Base-by-base conservation (phyloP, 345 rosid species). In the Tarenaya hassleriana region DNA sequence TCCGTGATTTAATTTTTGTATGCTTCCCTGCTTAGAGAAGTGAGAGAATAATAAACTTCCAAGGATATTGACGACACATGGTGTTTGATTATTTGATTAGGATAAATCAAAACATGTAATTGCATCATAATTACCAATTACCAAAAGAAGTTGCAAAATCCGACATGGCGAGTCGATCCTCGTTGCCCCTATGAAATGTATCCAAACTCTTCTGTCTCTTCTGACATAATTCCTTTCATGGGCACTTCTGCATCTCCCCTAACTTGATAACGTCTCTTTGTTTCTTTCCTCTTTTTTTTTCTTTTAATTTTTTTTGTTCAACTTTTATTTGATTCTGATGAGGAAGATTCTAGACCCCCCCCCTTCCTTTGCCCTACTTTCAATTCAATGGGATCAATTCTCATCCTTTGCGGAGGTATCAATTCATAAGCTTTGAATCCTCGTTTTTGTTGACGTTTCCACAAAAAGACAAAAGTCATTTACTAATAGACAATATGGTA, bases 1-100 rank as follows among this genome's bases (percentile, higher is more conserved):
- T 62, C 57, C 46, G 32, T 42, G 11, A 24, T 39, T 50, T 35
- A 5, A 31, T 40, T 58, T 31, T 46, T 41, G 34, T 27, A 49
- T 63, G 29, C 46, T 56, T 7, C 35, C 35, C 35, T 11, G 10
- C 47, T 10, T 39, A n/a, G 15, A 60, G n/a, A n/a, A n/a, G n/a
- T n/a, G n/a, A n/a, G n/a, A n/a, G n/a, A n/a, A n/a, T n/a, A n/a
- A n/a, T n/a, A n/a, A n/a, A n/a, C n/a, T n/a, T n/a, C n/a, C n/a
- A n/a, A n/a, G n/a, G n/a, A n/a, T n/a, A n/a, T n/a, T n/a, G n/a
- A n/a, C n/a, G n/a, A n/a, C n/a, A 24, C 29, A 24, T 24, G 5
- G 5, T 24, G 5, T 24, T 24, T 24, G 2, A 2, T 24, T 5
- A 24, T 24, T 5, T 24, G 5, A 24, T 24, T 24, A 24, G 5